Evolutionary conservation across 305 asterid genomes (phyloP).

Genomic region (Fraxinus xanthoxyloides): DNA sequence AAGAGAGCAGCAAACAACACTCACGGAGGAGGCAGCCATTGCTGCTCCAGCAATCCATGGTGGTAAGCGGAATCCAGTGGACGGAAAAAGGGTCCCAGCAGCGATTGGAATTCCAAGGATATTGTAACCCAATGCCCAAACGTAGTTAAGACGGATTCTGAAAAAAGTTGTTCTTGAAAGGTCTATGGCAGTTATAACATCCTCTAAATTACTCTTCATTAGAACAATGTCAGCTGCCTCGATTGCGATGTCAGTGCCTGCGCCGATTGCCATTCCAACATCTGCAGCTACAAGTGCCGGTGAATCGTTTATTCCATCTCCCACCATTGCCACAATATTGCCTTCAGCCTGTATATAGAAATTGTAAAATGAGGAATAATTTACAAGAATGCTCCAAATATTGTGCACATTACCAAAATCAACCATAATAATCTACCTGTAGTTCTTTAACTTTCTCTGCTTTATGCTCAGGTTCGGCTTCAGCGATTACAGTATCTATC

Average conservation of each 20-base stretch:
- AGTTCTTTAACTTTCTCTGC: conserved; percentile 69
- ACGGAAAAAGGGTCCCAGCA: conserved; percentile 77
- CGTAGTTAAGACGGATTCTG: conserved; percentile 67
- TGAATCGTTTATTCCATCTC: conserved; percentile 90
- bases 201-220: conserved; percentile 83
- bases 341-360: conserved; percentile 51
- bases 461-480: conserved; percentile 70
- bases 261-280: conserved; percentile 88
- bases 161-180: conserved; percentile 71
- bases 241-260: conserved; percentile 84
- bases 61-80: conserved; percentile 67
- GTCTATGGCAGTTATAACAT: conserved; percentile 77
- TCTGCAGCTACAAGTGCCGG: conserved; percentile 90
- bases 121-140: conserved; percentile 88
- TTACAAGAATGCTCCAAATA: not conserved
- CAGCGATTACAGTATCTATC: conserved; percentile 51
- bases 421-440: conserved; percentile 37
- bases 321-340: conserved; percentile 82
- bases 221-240: conserved; percentile 89
- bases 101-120: conserved; percentile 79
- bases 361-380: not conserved
- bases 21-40: conserved; percentile 88
- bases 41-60: conserved; percentile 97
- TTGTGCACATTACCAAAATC: not conserved
- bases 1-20: conserved; percentile 86